Percentiles rank a stretch among this genome's conserved stretches.
phyloP scores from a whole-genome alignment of 257 asterid genomes.

The Cruciata laevipes region DNA sequence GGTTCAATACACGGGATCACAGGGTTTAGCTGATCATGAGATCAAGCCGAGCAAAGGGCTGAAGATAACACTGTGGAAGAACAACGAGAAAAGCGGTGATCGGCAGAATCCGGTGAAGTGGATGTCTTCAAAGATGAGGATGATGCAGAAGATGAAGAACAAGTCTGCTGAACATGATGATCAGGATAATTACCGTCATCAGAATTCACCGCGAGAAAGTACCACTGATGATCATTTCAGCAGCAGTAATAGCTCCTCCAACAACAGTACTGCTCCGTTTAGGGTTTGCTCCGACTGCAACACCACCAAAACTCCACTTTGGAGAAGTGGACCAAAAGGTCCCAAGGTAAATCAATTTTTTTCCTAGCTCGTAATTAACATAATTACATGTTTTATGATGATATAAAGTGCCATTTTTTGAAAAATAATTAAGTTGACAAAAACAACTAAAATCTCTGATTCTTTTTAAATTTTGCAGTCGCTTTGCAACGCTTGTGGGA shows the following conservation, averaged over 20 bases:
- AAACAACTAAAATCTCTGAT: neutral
- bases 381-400: too few species aligned
- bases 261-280: slow-evolving; percentile 47
- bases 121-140: slow-evolving; percentile 67
- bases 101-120: slow-evolving; percentile 31
- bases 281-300: slow-evolving; percentile 96
- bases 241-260: slow-evolving; percentile 53
- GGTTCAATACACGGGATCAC: slow-evolving; percentile 28
- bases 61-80: slow-evolving; percentile 42
- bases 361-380: too few species aligned
- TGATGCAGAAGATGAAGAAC: slow-evolving; percentile 48
- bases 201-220: slow-evolving; percentile 30
- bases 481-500: slow-evolving; percentile 95
- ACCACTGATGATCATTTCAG: slow-evolving; percentile 41
- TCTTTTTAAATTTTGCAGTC: slow-evolving; percentile 32
- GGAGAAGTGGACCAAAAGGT: slow-evolving; percentile 99
- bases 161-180: slow-evolving; percentile 20
- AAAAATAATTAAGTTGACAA: neutral
- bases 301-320: slow-evolving; percentile 96
- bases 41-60: slow-evolving; percentile 28
- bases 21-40: slow-evolving; percentile 22
- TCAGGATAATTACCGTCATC: neutral
- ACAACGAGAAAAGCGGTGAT: slow-evolving; percentile 16
- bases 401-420: too few species aligned
- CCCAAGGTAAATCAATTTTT: slow-evolving; percentile 54